phyloP scores from a whole-genome alignment of 352 stramenopile genomes.

The Plasmopara viticola region DNA sequence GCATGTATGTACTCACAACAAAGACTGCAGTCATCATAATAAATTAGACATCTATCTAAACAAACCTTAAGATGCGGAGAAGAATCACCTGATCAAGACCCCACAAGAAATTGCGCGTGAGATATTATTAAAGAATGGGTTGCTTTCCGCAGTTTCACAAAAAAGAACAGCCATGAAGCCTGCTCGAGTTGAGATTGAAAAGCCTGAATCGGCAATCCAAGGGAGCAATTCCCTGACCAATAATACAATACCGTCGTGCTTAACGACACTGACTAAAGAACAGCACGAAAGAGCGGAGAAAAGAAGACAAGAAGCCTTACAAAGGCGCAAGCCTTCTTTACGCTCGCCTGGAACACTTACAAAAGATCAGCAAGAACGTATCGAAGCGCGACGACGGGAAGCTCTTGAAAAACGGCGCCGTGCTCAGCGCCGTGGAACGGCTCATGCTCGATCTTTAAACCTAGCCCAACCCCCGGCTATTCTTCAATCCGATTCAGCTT shows the following conservation, averaged over 20 bases:
- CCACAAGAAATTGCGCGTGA: constrained; percentile 56
- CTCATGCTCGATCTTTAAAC: not conserved
- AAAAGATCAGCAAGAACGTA: constrained; percentile 39
- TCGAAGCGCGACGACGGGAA: constrained; percentile 47
- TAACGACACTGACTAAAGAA: constrained; percentile 41
- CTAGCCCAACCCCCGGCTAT: constrained; percentile 3
- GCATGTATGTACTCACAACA: constrained; percentile 33
- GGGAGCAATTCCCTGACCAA: not conserved
- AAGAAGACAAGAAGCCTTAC: constrained; percentile 50
- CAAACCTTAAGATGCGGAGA: constrained; percentile 28
- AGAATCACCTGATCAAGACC: constrained; percentile 45
- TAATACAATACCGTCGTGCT: not conserved
- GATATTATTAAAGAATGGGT: constrained; percentile 61
- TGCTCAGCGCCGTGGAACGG: not conserved
- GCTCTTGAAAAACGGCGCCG: constrained; percentile 53
- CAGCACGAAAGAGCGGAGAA: constrained; percentile 49
- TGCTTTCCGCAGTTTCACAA: constrained; percentile 15
- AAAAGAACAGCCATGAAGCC: not conserved
- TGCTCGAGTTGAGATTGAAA: not conserved
- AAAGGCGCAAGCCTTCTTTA: constrained; percentile 29
- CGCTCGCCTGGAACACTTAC: constrained; percentile 40
- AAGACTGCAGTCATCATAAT: not conserved
- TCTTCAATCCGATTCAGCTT: constrained; percentile 2
- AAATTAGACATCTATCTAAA: not conserved
- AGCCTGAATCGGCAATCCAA: not conserved